Percentiles rank a stretch among this genome's conserved stretches.
Evolutionary conservation across 768 basidiomycete genomes (phyloP).

Genomic region (Rhizopogon sp.): DNA sequence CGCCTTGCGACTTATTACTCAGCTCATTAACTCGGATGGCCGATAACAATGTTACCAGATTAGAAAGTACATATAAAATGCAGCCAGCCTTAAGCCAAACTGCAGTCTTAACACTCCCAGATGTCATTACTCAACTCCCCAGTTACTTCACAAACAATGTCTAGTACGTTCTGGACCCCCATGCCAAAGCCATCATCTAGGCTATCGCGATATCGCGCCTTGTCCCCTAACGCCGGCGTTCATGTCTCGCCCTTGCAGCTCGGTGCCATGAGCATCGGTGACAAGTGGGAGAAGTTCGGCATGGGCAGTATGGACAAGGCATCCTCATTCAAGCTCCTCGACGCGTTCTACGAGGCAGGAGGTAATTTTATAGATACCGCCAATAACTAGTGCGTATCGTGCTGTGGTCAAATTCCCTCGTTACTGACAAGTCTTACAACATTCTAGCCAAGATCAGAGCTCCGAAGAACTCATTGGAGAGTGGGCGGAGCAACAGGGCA

Average conservation of each 20-base stretch:
- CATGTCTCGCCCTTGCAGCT: constrained; percentile 45
- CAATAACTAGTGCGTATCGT: constrained; percentile 33
- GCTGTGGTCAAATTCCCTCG: constrained; percentile 3
- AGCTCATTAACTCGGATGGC: too few species aligned
- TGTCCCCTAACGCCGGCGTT: constrained; percentile 38
- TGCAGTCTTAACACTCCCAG: too few species aligned
- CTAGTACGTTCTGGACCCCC: not conserved
- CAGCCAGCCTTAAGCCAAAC: too few species aligned
- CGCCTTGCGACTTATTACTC: too few species aligned
- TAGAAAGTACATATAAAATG: too few species aligned
- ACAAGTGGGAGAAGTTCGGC: constrained; percentile 33
- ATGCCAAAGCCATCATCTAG: constrained; percentile 23
- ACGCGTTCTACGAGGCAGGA: constrained; percentile 40
- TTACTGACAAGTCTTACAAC: not conserved
- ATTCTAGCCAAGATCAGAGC: constrained; percentile 30
- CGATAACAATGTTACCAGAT: too few species aligned
- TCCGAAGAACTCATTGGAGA: constrained; percentile 42
- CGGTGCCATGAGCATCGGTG: constrained; percentile 45
- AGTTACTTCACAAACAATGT: too few species aligned
- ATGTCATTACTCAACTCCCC: too few species aligned
- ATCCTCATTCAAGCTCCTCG: constrained; percentile 39
- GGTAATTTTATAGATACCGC: constrained; percentile 48
- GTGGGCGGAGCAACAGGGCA: constrained; percentile 36
- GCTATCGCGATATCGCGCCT: constrained; percentile 32
- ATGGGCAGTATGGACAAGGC: constrained; percentile 40